Conservation (phyloP, 2,329 filamentous ascomycete genomes). For the Aureobasidium lini region DNA sequence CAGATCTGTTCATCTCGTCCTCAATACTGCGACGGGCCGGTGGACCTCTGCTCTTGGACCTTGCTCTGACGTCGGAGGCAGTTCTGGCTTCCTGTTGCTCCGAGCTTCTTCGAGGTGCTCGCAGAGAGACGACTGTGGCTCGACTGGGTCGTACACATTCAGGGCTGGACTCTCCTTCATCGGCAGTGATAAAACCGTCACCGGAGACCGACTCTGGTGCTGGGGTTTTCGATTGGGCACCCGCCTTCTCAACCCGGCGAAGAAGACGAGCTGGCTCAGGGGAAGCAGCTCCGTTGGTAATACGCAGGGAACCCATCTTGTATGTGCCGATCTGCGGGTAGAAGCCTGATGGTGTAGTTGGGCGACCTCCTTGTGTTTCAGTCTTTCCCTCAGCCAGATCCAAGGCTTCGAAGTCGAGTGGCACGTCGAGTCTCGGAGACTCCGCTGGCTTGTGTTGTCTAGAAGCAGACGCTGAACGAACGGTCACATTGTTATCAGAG, state of each 20-base stretch:
- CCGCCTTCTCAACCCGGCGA: not conserved
- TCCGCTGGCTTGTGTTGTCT: not conserved
- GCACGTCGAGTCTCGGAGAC: slow-evolving; percentile 3
- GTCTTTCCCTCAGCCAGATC: slow-evolving; percentile 19
- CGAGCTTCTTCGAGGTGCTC: not conserved
- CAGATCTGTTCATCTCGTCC: not conserved
- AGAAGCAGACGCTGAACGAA: not conserved
- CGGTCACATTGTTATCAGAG: slow-evolving; percentile 1
- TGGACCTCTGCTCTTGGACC: slow-evolving; percentile 1
- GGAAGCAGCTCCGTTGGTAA: slow-evolving; percentile 42
- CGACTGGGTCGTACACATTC: slow-evolving; percentile 19
- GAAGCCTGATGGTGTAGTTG: slow-evolving; percentile 25
- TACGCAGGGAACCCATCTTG: slow-evolving; percentile 36
- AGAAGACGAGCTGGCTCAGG: slow-evolving; percentile 33
- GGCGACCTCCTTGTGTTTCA: slow-evolving; percentile 1
- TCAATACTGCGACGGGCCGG: not conserved
- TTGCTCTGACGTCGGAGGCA: not conserved
- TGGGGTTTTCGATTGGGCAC: not conserved
- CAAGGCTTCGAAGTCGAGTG: slow-evolving; percentile 18
- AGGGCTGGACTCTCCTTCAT: slow-evolving; percentile 15
- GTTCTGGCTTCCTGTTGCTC: not conserved
- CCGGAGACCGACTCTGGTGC: not conserved
- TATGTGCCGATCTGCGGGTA: slow-evolving; percentile 35
- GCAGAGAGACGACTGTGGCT: slow-evolving; percentile 13
- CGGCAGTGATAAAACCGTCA: slow-evolving; percentile 8